Evolutionary conservation across 2,329 filamentous ascomycete species (phyloP).

Genomic region (Boeremia lycopersici): DNA sequence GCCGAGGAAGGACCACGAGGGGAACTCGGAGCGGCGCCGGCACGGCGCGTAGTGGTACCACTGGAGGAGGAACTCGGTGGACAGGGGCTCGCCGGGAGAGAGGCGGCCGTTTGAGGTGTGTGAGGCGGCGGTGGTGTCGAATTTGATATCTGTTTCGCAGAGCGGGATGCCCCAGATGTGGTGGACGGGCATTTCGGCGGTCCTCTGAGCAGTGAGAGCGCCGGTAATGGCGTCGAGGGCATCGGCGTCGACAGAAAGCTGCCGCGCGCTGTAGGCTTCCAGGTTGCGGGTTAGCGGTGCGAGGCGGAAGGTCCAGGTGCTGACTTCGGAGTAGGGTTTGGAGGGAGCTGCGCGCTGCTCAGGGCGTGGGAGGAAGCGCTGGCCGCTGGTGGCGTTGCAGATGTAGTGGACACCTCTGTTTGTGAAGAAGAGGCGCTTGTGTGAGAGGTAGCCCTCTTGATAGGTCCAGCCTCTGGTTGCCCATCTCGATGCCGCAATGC

Average conservation of each 20-base stretch:
- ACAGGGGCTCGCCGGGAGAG: neutral
- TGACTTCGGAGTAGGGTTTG: neutral
- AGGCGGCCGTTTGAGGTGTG: neutral
- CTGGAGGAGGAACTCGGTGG: neutral
- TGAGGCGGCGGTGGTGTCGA: neutral
- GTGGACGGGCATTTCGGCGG: neutral
- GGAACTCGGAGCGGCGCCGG: neutral
- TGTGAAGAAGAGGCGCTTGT: neutral
- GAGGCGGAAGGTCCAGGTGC: neutral
- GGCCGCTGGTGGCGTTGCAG: neutral
- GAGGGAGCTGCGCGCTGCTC: neutral
- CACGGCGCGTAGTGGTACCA: neutral
- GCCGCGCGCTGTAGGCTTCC: neutral
- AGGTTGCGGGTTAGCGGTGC: neutral
- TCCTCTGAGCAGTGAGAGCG: neutral
- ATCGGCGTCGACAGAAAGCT: neutral
- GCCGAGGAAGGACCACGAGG: neutral
- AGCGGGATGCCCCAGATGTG: neutral
- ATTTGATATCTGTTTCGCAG: neutral
- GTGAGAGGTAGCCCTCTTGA: conserved; percentile 2
- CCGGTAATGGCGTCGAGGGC: neutral
- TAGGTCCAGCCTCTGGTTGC: neutral
- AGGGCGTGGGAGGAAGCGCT: neutral
- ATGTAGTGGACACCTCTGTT: neutral
- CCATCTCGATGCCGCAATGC: neutral